phyloP scores from a whole-genome alignment of 2,329 filamentous ascomycete species.

The Westerdykella ornata region DNA sequence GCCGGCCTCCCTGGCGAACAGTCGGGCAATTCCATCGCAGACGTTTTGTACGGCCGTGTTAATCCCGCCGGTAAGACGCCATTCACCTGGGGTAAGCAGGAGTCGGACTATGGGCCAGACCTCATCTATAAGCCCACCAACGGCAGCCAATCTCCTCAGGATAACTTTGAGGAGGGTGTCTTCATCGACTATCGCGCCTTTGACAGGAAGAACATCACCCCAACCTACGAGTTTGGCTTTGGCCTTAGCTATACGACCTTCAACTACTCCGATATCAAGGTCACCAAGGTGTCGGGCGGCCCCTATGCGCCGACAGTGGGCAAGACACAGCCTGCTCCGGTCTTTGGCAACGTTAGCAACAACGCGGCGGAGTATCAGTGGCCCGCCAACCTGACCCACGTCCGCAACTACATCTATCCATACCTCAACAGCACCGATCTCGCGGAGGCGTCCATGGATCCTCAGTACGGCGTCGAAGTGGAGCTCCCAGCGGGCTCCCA shows the following conservation, averaged over 20 bases:
- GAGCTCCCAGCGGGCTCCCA: constrained; percentile 53
- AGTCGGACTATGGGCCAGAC: constrained; percentile 61
- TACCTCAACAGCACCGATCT: constrained; percentile 61
- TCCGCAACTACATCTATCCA: constrained; percentile 61
- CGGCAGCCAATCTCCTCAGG: constrained; percentile 58
- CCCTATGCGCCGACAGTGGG: constrained; percentile 57
- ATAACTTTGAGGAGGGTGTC: constrained; percentile 67
- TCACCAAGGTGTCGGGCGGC: constrained; percentile 47
- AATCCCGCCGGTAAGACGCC: constrained; percentile 72
- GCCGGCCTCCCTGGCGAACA: constrained; percentile 78
- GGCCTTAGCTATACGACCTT: constrained; percentile 79
- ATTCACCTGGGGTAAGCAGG: constrained; percentile 69
- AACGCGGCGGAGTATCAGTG: constrained; percentile 61
- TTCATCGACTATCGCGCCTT: constrained; percentile 79
- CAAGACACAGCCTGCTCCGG: constrained; percentile 56
- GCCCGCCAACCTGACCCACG: constrained; percentile 51
- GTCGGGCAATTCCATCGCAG: constrained; percentile 69
- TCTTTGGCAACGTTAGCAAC: constrained; percentile 58
- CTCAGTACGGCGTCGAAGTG: constrained; percentile 54
- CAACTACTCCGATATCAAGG: constrained; percentile 60
- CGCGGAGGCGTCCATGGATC: constrained; percentile 51
- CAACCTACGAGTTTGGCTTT: constrained; percentile 74
- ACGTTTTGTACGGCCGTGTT: constrained; percentile 75
- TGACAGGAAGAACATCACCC: constrained; percentile 58
- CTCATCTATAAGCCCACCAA: constrained; percentile 65